Evolutionary conservation across 1,139 yeast genomes (phyloP).

Genomic region (Saccharomyces uvarum): DNA sequence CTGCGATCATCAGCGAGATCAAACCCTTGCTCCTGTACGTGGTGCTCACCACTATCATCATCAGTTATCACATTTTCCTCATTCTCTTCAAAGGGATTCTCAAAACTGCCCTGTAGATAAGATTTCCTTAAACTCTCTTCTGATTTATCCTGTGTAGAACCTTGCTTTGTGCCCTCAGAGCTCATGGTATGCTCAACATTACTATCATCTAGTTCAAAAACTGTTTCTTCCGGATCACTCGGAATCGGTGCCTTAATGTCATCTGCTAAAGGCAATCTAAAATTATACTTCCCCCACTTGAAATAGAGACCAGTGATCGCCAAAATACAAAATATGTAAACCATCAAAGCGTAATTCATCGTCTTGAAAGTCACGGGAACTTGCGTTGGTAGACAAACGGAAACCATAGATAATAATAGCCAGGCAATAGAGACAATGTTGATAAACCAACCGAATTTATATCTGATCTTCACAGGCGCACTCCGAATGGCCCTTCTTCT

Average conservation of each 20-base stretch:
- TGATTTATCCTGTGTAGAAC: neutral
- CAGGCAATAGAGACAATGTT: conserved; percentile 55
- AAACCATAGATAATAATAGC: conserved; percentile 51
- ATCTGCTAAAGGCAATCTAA: conserved; percentile 60
- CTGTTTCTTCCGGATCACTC: neutral
- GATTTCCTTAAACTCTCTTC: neutral
- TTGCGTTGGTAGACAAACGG: conserved; percentile 69
- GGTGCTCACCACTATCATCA: conserved; percentile 2
- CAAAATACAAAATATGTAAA: conserved; percentile 43
- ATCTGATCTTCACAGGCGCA: conserved; percentile 60
- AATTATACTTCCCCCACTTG: conserved; percentile 53
- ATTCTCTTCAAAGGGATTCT: neutral
- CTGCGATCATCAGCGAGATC: neutral
- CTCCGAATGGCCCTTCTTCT: conserved; percentile 59
- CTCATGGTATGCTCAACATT: neutral
- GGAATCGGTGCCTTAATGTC: conserved; percentile 5
- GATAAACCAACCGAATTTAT: conserved; percentile 54
- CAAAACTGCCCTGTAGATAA: neutral
- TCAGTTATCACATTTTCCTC: neutral
- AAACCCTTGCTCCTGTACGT: neutral
- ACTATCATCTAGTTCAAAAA: neutral
- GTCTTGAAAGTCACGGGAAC: conserved; percentile 52
- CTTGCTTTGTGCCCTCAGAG: neutral
- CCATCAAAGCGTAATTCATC: conserved; percentile 72
- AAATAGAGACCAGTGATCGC: conserved; percentile 46